These are phyloP conservation scores for Hibiscus trionum DNA, from an alignment of 345 rosid genomes.

Conservation along the genomic window DNA sequence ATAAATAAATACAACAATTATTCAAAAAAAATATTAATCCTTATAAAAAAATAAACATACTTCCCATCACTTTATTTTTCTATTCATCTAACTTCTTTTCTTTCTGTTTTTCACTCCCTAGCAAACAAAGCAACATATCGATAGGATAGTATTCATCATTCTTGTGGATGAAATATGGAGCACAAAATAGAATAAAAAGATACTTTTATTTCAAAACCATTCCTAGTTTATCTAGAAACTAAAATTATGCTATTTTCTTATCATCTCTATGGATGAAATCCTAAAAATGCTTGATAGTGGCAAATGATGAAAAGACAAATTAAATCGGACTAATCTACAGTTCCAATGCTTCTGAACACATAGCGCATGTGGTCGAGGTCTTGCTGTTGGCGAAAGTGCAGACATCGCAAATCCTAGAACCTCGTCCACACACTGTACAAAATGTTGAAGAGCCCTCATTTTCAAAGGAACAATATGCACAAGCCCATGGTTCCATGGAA, in stretches of 20 bases:
- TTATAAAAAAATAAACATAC: too few species aligned
- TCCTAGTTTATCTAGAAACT: neutral
- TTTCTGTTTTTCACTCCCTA: too few species aligned
- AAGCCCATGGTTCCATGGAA: neutral
- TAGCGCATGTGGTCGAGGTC: neutral
- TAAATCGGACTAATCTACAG: neutral
- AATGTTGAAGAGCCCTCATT: neutral
- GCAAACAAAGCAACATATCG: too few species aligned
- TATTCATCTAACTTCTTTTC: too few species aligned
- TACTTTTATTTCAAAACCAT: neutral
- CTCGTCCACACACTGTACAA: constrained; percentile 1
- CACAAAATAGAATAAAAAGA: neutral
- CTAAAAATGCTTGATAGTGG: neutral
- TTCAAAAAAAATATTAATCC: too few species aligned
- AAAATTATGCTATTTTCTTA: neutral
- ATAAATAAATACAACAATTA: too few species aligned
- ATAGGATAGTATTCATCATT: too few species aligned
- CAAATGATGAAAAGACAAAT: neutral
- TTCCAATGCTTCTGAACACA: neutral
- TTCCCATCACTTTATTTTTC: too few species aligned
- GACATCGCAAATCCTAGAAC: neutral
- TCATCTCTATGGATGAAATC: neutral
- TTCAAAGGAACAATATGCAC: neutral
- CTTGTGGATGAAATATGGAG: neutral
- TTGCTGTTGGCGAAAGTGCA: neutral